phyloP scores from a whole-genome alignment of 2,329 filamentous ascomycete genomes.

The Diaporthe sp. region DNA sequence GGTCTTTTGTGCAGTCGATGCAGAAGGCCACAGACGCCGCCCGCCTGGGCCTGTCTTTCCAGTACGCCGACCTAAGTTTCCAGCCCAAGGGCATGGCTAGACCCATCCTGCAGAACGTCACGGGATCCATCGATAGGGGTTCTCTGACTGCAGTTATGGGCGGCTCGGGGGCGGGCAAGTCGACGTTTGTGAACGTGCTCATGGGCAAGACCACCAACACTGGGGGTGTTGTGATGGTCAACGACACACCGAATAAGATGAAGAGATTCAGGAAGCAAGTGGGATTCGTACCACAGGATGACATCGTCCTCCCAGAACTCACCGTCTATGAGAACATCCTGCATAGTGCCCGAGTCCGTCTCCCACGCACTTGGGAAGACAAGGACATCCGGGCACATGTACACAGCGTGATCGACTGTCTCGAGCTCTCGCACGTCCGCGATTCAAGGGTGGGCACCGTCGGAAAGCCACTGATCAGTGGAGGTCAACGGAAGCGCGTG shows the following conservation, averaged over 20 bases:
- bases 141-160: constrained; percentile 73
- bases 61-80: constrained; percentile 64
- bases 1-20: constrained; percentile 67
- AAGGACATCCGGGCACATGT: constrained; percentile 66
- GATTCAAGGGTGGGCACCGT: constrained; percentile 66
- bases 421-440: constrained; percentile 66
- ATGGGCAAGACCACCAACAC: constrained; percentile 71
- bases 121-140: constrained; percentile 67
- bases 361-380: constrained; percentile 66
- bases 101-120: constrained; percentile 66
- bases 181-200: constrained; percentile 72
- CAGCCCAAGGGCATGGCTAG: constrained; percentile 60
- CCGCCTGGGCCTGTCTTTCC: constrained; percentile 67
- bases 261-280: constrained; percentile 71
- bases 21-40: constrained; percentile 64
- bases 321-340: constrained; percentile 74
- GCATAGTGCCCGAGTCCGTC: constrained; percentile 68
- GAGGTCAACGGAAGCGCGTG: constrained; percentile 69
- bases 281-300: constrained; percentile 74
- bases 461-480: constrained; percentile 66
- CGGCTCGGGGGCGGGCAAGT: constrained; percentile 71
- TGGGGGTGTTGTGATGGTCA: constrained; percentile 65
- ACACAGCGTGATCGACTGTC: constrained; percentile 68
- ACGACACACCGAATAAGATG: constrained; percentile 63
- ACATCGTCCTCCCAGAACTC: constrained; percentile 71